These are phyloP conservation scores for Dothideomycetidae sp. DNA, from an alignment of 2,329 filamentous ascomycete genomes.

Conservation along the genomic window DNA sequence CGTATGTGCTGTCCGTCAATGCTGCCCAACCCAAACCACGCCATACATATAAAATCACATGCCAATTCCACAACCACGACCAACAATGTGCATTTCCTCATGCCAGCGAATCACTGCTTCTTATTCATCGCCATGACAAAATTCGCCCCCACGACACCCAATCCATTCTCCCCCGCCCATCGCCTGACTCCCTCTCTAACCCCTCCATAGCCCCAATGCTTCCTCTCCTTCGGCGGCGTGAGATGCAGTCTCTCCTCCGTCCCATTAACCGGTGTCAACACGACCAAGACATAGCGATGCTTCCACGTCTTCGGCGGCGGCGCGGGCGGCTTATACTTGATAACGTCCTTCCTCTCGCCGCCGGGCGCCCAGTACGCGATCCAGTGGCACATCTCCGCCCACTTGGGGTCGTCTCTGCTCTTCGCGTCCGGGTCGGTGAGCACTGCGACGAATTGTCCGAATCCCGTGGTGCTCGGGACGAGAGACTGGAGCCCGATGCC, in stretches of 20 bases:
- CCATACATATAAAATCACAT: too few relatives aligned
- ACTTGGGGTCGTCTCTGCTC: slow-evolving; percentile 37
- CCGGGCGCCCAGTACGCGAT: slow-evolving; percentile 25
- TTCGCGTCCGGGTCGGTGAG: slow-evolving; percentile 47
- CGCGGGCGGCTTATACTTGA: slow-evolving; percentile 39
- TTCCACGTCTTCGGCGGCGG: slow-evolving; percentile 42
- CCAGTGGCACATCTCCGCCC: slow-evolving; percentile 47
- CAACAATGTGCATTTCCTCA: too few relatives aligned
- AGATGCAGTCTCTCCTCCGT: slow-evolving; percentile 29
- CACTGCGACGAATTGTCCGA: slow-evolving; percentile 33
- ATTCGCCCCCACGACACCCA: slow-evolving; percentile 34
- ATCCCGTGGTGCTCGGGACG: slow-evolving; percentile 12
- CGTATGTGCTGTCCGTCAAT: too few relatives aligned
- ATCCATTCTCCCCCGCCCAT: slow-evolving; percentile 35
- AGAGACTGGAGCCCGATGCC: slow-evolving; percentile 25
- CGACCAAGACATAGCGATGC: slow-evolving; percentile 44
- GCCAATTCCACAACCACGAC: too few relatives aligned
- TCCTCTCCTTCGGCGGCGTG: slow-evolving; percentile 33
- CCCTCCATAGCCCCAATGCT: slow-evolving; percentile 42
- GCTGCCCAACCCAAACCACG: too few relatives aligned
- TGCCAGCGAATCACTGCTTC: slow-evolving; percentile 34
- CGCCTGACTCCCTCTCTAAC: slow-evolving; percentile 36
- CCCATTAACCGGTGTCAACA: slow-evolving; percentile 33
- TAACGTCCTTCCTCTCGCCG: slow-evolving; percentile 24
- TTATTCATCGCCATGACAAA: slow-evolving; percentile 36